Conservation (phyloP, 139 green algal species). For the Marvania coccoides region DNA sequence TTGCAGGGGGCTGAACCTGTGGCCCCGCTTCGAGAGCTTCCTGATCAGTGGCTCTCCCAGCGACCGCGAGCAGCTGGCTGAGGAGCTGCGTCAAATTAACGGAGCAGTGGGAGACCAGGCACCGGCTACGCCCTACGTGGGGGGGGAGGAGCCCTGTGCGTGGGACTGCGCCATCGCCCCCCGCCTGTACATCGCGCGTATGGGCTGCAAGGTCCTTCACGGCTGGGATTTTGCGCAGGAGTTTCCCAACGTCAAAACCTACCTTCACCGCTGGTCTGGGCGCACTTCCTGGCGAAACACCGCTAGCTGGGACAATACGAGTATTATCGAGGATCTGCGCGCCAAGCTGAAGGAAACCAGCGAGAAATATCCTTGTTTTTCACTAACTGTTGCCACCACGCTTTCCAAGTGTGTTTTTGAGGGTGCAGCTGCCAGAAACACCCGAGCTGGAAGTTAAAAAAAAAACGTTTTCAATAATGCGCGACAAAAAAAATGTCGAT, state of each 20-base stretch:
- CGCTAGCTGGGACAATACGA: slow-evolving; percentile 14
- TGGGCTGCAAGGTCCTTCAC: slow-evolving; percentile 12
- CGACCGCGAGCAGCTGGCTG: slow-evolving; percentile 30
- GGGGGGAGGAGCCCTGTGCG: slow-evolving; percentile 38
- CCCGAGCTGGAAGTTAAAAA: too few relatives aligned
- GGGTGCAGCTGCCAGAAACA: too few relatives aligned
- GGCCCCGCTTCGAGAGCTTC: slow-evolving; percentile 46
- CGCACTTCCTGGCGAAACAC: slow-evolving; percentile 14
- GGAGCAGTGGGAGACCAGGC: neutral
- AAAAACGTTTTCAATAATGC: neutral
- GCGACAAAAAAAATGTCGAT: too few relatives aligned
- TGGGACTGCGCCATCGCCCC: slow-evolving; percentile 61
- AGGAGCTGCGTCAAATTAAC: slow-evolving; percentile 12
- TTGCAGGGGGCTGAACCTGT: slow-evolving; percentile 38
- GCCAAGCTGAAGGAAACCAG: too few relatives aligned
- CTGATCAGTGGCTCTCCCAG: slow-evolving; percentile 25
- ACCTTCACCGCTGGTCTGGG: slow-evolving; percentile 20
- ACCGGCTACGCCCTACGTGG: slow-evolving; percentile 52
- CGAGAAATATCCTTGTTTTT: too few relatives aligned
- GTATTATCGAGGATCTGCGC: slow-evolving; percentile 12
- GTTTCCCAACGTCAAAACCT: slow-evolving; percentile 2
- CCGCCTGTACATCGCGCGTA: slow-evolving; percentile 70
- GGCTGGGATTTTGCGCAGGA: slow-evolving; percentile 16
- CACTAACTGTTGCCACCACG: too few relatives aligned
- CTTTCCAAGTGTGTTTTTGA: too few relatives aligned